A percentile compares a stretch with the other conserved stretches of the same genome.
These are phyloP conservation scores for Penicillium sp. DNA, from an alignment of 2,329 filamentous ascomycete species.

Conservation along the genomic window DNA sequence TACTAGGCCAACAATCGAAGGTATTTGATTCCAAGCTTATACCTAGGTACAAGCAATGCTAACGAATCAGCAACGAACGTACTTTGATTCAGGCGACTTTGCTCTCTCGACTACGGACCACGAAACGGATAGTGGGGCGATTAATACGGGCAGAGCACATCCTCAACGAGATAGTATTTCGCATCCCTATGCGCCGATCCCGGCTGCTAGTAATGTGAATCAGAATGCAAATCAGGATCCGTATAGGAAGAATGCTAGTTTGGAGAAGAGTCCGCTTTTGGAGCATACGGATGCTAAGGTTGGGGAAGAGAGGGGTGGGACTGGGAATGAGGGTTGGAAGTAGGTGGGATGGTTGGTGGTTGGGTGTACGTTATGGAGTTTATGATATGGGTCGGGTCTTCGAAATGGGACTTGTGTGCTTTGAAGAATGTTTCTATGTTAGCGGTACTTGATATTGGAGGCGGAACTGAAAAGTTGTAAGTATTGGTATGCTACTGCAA, in stretches of 20 bases:
- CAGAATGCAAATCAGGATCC: slow-evolving; percentile 21
- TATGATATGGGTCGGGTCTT: too few relatives aligned
- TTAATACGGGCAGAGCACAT: slow-evolving; percentile 25
- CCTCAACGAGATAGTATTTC: slow-evolving; percentile 27
- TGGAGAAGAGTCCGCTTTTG: slow-evolving; percentile 16
- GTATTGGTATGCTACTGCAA: too few relatives aligned
- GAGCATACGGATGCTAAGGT: slow-evolving; percentile 9
- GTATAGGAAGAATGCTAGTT: slow-evolving; percentile 11
- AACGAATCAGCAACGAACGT: slow-evolving; percentile 24
- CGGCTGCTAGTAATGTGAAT: slow-evolving; percentile 22
- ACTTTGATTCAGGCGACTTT: slow-evolving; percentile 31
- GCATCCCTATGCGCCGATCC: slow-evolving; percentile 26
- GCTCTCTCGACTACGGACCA: slow-evolving; percentile 24
- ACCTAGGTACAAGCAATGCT: not conserved
- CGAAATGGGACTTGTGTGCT: too few relatives aligned
- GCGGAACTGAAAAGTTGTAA: too few relatives aligned
- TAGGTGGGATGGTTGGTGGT: too few relatives aligned
- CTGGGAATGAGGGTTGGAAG: not conserved
- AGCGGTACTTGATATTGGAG: too few relatives aligned
- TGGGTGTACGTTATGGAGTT: too few relatives aligned
- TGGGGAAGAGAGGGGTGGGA: not conserved
- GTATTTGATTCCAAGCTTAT: slow-evolving; percentile 6
- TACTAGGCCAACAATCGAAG: slow-evolving; percentile 14
- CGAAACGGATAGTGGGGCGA: slow-evolving; percentile 21
- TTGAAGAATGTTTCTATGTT: too few relatives aligned